Conservation (phyloP, 106 monocot genomes). For the Triglochin maritima region DNA sequence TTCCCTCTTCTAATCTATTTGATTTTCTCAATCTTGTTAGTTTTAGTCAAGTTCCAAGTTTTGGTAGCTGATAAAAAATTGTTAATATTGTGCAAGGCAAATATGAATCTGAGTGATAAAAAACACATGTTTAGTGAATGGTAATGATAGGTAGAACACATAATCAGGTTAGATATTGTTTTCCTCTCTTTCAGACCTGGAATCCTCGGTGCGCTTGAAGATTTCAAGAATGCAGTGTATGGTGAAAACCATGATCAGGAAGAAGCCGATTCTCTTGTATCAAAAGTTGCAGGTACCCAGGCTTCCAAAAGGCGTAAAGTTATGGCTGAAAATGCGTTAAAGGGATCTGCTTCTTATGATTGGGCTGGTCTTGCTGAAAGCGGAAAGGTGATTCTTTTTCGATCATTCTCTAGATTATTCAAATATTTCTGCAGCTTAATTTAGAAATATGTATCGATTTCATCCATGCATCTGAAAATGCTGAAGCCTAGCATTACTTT, state of each 20-base stretch:
- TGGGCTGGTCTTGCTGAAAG: conserved; percentile 84
- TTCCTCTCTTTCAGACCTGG: conserved; percentile 36
- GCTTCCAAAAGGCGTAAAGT: conserved; percentile 73
- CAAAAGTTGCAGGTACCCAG: conserved; percentile 22
- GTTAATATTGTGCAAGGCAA: too few relatives aligned
- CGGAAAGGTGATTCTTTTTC: conserved; percentile 40
- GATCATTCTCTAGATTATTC: too few relatives aligned
- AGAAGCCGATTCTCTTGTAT: conserved; percentile 27
- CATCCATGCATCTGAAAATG: too few relatives aligned
- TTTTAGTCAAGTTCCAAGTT: background rate
- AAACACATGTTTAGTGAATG: too few relatives aligned
- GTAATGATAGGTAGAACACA: too few relatives aligned
- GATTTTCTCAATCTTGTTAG: too few relatives aligned
- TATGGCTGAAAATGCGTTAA: conserved; percentile 40
- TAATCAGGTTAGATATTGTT: background rate
- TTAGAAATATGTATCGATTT: too few relatives aligned
- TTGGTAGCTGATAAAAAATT: too few relatives aligned
- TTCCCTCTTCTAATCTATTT: too few relatives aligned
- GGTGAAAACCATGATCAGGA: conserved; percentile 86
- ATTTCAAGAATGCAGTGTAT: conserved; percentile 69
- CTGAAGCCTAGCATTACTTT: too few relatives aligned
- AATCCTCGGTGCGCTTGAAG: conserved; percentile 49
- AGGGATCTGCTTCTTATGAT: conserved; percentile 39
- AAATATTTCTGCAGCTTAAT: too few relatives aligned
- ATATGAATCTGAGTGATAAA: too few relatives aligned